Percentiles rank a stretch among this genome's conserved stretches.
Evolutionary conservation across 139 green algal genomes (phyloP).

Genomic region (Raphidocelis subcapitata): DNA sequence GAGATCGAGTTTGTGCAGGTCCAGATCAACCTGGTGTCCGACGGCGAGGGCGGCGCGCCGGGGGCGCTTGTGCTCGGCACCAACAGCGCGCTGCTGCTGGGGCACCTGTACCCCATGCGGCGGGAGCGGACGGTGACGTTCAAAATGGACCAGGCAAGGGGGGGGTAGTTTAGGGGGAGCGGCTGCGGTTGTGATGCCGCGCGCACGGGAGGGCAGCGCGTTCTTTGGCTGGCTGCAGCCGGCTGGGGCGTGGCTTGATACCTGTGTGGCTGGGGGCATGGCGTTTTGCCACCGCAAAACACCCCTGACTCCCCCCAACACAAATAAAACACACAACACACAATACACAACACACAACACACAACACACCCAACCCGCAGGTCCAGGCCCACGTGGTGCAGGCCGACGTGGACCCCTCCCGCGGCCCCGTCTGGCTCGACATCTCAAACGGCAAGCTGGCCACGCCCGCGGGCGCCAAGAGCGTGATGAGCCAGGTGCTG

Average conservation of each 20-base stretch:
- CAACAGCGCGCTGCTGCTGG: slow-evolving; percentile 47
- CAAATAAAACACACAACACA: too few relatives aligned
- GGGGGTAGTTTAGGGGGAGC: too few relatives aligned
- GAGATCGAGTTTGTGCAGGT: slow-evolving; percentile 66
- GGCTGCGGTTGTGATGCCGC: too few relatives aligned
- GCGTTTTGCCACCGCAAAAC: too few relatives aligned
- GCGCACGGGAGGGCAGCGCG: too few relatives aligned
- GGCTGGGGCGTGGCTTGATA: too few relatives aligned
- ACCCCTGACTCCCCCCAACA: too few relatives aligned
- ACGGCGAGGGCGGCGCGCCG: slow-evolving; percentile 15
- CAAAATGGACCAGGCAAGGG: slow-evolving; percentile 28
- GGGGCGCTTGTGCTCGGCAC: slow-evolving; percentile 65
- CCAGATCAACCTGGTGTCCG: slow-evolving; percentile 33
- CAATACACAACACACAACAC: too few relatives aligned
- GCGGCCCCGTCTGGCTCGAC: slow-evolving; percentile 19
- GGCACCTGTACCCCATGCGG: slow-evolving; percentile 22
- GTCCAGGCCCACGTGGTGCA: slow-evolving; percentile 29
- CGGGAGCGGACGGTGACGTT: slow-evolving; percentile 30
- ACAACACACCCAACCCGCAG: too few relatives aligned
- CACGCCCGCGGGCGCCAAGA: slow-evolving; percentile 17
- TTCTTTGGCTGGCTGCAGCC: too few relatives aligned
- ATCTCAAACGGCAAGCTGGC: slow-evolving; percentile 53
- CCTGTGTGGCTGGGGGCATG: too few relatives aligned
- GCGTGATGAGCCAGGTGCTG: slow-evolving; percentile 41
- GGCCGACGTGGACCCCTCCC: slow-evolving; percentile 10